Percentiles rank a stretch among this genome's conserved stretches.
phyloP scores from a whole-genome alignment of 139 green algal species.

The Chlamydomonas asymmetrica region DNA sequence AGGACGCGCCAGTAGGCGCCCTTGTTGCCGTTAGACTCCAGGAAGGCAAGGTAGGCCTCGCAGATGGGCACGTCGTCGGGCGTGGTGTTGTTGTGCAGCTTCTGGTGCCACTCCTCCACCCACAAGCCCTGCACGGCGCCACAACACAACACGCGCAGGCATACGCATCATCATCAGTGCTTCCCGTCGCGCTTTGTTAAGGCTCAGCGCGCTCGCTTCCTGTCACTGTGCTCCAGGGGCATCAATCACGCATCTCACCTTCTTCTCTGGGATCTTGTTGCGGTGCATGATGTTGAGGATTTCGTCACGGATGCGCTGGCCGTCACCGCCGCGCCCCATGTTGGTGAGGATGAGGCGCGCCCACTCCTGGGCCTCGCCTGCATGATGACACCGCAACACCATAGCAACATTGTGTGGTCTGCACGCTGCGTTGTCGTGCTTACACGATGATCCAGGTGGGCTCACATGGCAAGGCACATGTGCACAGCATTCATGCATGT shows the following conservation, averaged over 20 bases:
- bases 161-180: too few relatives aligned
- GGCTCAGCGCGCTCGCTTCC: background rate
- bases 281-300: constrained; percentile 99
- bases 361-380: constrained; percentile 87
- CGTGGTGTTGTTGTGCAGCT: constrained; percentile 99
- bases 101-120: constrained; percentile 92
- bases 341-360: constrained; percentile 82
- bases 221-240: background rate
- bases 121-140: constrained; percentile 43
- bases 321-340: constrained; percentile 93
- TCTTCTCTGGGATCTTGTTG: constrained; percentile 80
- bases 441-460: too few relatives aligned
- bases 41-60: constrained; percentile 92
- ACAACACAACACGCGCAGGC: too few relatives aligned
- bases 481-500: too few relatives aligned
- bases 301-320: constrained; percentile 96
- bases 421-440: too few relatives aligned
- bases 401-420: too few relatives aligned
- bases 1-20: constrained; percentile 91
- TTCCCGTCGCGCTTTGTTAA: too few relatives aligned
- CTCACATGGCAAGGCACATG: too few relatives aligned
- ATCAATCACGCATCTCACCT: constrained; percentile 40
- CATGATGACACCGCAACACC: too few relatives aligned
- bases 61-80: constrained; percentile 98
- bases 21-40: constrained; percentile 80